Percentiles rank a stretch among this genome's conserved stretches.
phyloP scores from a whole-genome alignment of 2,329 filamentous ascomycete species.

The Neocucurbitaria cava region DNA sequence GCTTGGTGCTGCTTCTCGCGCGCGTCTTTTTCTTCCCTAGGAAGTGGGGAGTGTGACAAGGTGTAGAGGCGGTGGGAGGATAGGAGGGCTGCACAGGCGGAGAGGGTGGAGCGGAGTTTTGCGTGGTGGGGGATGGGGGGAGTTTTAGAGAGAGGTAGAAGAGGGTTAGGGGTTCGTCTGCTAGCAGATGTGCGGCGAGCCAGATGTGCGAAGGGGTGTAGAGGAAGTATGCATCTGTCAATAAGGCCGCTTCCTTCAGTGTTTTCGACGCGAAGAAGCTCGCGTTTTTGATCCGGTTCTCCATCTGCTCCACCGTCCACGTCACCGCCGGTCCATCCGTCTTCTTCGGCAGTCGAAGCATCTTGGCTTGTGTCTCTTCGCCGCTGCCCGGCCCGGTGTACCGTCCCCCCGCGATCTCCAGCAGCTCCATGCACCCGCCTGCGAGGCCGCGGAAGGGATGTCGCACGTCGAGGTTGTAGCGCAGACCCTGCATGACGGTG shows the following conservation, averaged over 20 bases:
- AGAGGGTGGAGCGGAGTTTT: constrained; percentile 50
- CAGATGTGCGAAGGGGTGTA: constrained; percentile 95
- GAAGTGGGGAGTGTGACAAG: constrained; percentile 15
- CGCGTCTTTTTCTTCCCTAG: constrained; percentile 37
- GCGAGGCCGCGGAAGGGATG: constrained; percentile 90
- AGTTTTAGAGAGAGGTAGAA: constrained; percentile 57
- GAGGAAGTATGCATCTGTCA: constrained; percentile 97
- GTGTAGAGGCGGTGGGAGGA: constrained; percentile 33
- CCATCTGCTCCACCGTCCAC: constrained; percentile 29
- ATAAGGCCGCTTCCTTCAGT: constrained; percentile 71
- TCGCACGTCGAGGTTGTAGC: constrained; percentile 91
- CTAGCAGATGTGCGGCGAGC: constrained; percentile 79
- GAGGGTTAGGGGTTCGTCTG: constrained; percentile 68
- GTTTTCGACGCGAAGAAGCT: constrained; percentile 71
- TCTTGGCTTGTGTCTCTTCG: constrained; percentile 34
- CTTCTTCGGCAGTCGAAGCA: constrained; percentile 37
- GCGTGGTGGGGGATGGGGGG: constrained; percentile 23
- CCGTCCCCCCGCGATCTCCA: constrained; percentile 69
- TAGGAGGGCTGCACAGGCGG: constrained; percentile 51
- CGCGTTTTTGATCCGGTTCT: constrained; percentile 64
- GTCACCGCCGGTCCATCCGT: constrained; percentile 18
- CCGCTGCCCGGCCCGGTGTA: constrained; percentile 45
- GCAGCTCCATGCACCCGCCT: constrained; percentile 83
- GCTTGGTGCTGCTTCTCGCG: constrained; percentile 58
- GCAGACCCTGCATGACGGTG: constrained; percentile 85